A percentile compares a stretch with the other conserved stretches of the same genome.
Conservation (phyloP, 2,329 filamentous ascomycete species). For the Penicillium oxalicum region DNA sequence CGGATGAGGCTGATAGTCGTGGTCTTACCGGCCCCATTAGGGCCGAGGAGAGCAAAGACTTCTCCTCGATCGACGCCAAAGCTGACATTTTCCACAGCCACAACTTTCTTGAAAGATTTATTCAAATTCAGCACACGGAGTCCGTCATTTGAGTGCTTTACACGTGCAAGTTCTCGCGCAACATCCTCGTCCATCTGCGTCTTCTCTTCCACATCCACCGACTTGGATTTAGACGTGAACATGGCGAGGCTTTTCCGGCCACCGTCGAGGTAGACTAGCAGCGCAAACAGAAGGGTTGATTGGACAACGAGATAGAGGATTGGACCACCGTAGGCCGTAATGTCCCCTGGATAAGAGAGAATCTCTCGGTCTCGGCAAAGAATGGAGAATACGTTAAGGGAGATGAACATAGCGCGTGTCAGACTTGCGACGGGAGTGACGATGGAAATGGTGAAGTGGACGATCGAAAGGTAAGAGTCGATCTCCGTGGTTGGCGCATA, state of each 20-base stretch:
- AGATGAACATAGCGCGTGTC: slow-evolving; percentile 66
- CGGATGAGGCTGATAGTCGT: slow-evolving; percentile 85
- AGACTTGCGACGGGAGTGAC: slow-evolving; percentile 74
- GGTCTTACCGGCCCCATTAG: slow-evolving; percentile 86
- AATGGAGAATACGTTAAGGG: slow-evolving; percentile 77
- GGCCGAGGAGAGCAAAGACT: slow-evolving; percentile 82
- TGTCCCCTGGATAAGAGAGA: slow-evolving; percentile 61
- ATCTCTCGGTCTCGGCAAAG: slow-evolving; percentile 62
- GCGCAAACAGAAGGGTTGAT: slow-evolving; percentile 60
- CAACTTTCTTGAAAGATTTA: slow-evolving; percentile 69
- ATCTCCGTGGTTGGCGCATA: slow-evolving; percentile 66
- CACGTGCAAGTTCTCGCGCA: slow-evolving; percentile 57
- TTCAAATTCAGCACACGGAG: slow-evolving; percentile 74
- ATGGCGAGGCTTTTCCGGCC: slow-evolving; percentile 56
- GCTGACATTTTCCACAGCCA: slow-evolving; percentile 80
- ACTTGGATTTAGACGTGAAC: slow-evolving; percentile 41
- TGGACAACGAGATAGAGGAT: slow-evolving; percentile 79
- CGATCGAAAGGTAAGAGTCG: slow-evolving; percentile 60
- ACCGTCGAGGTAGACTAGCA: slow-evolving; percentile 75
- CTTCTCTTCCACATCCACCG: slow-evolving; percentile 39
- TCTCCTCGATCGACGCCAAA: slow-evolving; percentile 76
- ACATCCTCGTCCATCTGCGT: slow-evolving; percentile 53
- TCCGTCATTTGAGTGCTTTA: slow-evolving; percentile 58
- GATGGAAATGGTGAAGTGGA: slow-evolving; percentile 68
- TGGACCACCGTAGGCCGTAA: slow-evolving; percentile 73